Base-by-base conservation (phyloP, 148 eudicot species). In the Limonium bicolor region DNA sequence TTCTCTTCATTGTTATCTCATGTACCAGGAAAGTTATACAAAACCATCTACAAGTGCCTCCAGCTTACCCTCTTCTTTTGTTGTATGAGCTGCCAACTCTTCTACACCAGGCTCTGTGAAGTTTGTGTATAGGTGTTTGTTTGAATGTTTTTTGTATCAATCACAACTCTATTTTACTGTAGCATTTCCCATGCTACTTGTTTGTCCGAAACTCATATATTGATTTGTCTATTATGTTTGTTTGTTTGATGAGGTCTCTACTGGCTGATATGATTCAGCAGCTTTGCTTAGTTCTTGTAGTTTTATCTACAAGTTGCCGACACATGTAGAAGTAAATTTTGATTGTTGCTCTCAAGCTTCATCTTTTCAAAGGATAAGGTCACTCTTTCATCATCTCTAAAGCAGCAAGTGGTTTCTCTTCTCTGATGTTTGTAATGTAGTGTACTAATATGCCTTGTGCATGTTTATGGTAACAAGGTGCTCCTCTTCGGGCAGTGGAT, bases 261-360 rank as follows among this genome's bases (percentile, higher is more conserved):
- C 66, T 92, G 58, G 95, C 88, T 47, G 94, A 81, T 63, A 74
- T 92, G 55, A 85, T 92, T 46, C 95, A 81, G 61, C 93, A 85
- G 61, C 76, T 92, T 9, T 85, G 95, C 61, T 75, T 95, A 23
- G 94, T 85, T 66, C 71, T 92, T 64, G 82, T 78, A 46, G 88
- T 92, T 40, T 76, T 71, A 66, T 67, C 94, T 24, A 59, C 86
- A 81, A 71, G 94, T 80, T 57, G 88, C 85, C 22, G 73, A 64
- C 62, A 62, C 77, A 53, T 68, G 67, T 52, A 71, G 80, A 71
- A 94, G 95, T 92, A 72, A 19, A 27, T 9, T 2, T 15, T 51
- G n/a, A n/a, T n/a, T n/a, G n/a, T n/a, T n/a, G n/a, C n/a, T n/a
- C n/a, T n/a, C n/a, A n/a, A n/a, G n/a, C n/a, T n/a, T n/a, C n/a